Evolutionary conservation across 2,329 filamentous ascomycete species (phyloP).

Genomic region (Ascocoryne sarcoides): DNA sequence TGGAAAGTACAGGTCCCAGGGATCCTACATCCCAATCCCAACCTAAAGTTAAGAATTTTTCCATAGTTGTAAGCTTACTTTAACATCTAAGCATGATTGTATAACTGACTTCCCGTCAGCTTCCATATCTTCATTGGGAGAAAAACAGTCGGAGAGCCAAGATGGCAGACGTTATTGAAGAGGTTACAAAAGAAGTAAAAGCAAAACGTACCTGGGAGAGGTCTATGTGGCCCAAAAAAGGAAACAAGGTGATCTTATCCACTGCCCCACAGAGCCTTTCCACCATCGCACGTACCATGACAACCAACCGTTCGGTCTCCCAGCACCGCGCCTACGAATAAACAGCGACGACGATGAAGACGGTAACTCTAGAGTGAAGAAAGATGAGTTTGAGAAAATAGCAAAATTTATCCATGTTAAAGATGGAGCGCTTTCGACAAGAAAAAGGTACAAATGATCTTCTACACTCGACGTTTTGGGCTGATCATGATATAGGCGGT

Average conservation of each 20-base stretch:
- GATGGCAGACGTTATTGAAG: slow-evolving; percentile 14
- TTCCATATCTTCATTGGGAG: slow-evolving; percentile 27
- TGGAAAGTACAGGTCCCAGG: no score
- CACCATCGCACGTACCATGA: no score
- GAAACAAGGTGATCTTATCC: no score
- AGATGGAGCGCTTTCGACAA: not conserved
- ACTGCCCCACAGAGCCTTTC: no score
- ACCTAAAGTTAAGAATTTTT: slow-evolving; percentile 10
- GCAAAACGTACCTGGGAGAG: no score
- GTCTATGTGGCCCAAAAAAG: no score
- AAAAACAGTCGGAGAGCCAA: slow-evolving; percentile 12
- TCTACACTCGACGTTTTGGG: not conserved
- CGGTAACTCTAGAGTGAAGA: slow-evolving; percentile 1
- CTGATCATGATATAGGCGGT: slow-evolving; percentile 2
- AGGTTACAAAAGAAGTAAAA: slow-evolving; percentile 4
- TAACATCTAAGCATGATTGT: not conserved
- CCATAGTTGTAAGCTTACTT: slow-evolving; percentile 14
- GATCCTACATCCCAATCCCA: no score
- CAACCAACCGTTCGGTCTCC: no score
- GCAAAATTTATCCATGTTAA: slow-evolving; percentile 3
- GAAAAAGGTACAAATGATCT: slow-evolving; percentile 1
- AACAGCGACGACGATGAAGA: slow-evolving; percentile 4
- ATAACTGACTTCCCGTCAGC: slow-evolving; percentile 2
- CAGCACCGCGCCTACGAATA: no score
- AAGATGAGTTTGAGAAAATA: slow-evolving; percentile 2